Base-by-base conservation (phyloP, 129 eudicot species). In the Pittosporum tobira region DNA sequence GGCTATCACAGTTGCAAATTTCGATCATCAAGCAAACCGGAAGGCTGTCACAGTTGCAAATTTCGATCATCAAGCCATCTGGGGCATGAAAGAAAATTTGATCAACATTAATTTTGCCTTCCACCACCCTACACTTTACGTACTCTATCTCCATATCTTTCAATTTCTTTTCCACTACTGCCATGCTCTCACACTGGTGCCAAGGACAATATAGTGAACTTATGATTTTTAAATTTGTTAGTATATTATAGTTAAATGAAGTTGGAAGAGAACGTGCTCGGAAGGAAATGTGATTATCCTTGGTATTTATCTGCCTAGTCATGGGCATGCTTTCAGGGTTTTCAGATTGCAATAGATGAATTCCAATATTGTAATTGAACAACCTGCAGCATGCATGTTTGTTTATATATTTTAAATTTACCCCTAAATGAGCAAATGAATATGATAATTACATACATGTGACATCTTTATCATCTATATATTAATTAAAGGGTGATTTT, bases 51-150 rank as follows among this genome's bases (percentile, higher is more conserved):
- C 73, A 69, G 26, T 69, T 51, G 29, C 73, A 69, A 9, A 69
- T 69, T 48, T 69, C 73, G 23, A 69, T 69, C 73, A 59, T 69
- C 8, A 50, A 61, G 12, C 73, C 67, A 9, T 69, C 67, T 0
- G 73, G 73, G 9, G 49, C 67, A 12, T 69, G 73, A 27, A 69
- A 69, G 45, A 69, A 69, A 20, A 69, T 61, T 28, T 69, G 73
- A 15, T 69, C 61, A 3, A 69, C 73, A 16, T 60, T 10, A 22
- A 69, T 45, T 51, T 67, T 67, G 1, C 52, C 73, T 34, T 69
- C 73, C 48, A 34, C 73, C 1, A 69, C 67, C 52, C 67, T 49
- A 6, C 45, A 8, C n/a, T 38, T 59, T 1, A 37, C 61, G 36
- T 59, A 28, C 45, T 69, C 61, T 31, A 69, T 60, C 45, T 37